Evolutionary conservation across 169 alveolate species (phyloP).

Genomic region (Eimeria mitis): DNA sequence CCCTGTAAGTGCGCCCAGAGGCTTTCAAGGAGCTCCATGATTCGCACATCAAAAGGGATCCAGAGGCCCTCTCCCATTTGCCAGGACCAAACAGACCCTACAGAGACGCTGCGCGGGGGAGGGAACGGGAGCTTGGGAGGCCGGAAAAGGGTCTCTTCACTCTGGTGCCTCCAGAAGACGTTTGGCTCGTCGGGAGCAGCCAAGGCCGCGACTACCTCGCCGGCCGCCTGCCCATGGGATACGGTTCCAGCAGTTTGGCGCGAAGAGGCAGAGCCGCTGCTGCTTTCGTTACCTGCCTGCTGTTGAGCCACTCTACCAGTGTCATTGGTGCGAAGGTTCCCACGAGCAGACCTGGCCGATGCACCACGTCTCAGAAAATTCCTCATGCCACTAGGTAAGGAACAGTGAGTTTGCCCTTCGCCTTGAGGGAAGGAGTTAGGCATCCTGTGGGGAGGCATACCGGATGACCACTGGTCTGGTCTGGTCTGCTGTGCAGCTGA

Average conservation of each 20-base stretch:
- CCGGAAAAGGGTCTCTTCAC: slow-evolving; percentile 2
- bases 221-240: neutral
- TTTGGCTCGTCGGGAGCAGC: neutral
- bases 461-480: slow-evolving; percentile 21
- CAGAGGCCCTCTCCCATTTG: slow-evolving; percentile 40
- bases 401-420: neutral
- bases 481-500: slow-evolving; percentile 11
- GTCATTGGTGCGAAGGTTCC: neutral
- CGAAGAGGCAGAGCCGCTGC: neutral
- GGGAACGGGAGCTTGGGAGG: slow-evolving; percentile 18
- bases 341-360: neutral
- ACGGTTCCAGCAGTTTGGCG: neutral
- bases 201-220: neutral
- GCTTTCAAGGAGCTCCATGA: slow-evolving; percentile 1
- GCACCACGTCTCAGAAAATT: neutral
- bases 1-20: slow-evolving; percentile 15
- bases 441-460: neutral
- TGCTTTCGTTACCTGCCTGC: neutral
- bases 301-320: neutral
- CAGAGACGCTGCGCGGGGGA: slow-evolving; percentile 4
- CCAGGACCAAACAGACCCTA: slow-evolving; percentile 39
- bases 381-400: neutral
- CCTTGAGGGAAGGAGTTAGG: neutral
- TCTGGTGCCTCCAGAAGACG: slow-evolving; percentile 17
- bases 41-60: slow-evolving; percentile 21